Conservation (phyloP, 176 grass and related monocot species). For the Thalia dealbata region DNA sequence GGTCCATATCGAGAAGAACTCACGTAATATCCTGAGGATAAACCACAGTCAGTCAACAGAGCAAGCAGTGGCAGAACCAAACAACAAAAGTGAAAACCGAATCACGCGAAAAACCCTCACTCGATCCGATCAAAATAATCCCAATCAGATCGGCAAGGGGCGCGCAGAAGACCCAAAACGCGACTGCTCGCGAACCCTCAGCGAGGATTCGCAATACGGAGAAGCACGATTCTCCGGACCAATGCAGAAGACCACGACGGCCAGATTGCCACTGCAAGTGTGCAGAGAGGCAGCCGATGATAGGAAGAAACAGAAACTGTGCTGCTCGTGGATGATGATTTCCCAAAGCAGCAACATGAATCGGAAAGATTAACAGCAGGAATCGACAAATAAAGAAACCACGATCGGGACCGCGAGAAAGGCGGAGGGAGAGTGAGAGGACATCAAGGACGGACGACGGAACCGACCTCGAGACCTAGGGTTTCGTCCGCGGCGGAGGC, state of each 20-base stretch:
- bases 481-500: neutral
- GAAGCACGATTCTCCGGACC: neutral
- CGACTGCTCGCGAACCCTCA: neutral
- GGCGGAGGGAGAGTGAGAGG: neutral
- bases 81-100: neutral
- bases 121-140: neutral
- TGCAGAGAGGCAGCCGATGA: neutral
- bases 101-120: neutral
- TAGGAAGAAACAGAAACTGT: neutral
- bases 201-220: neutral
- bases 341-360: neutral
- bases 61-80: neutral
- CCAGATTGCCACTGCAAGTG: neutral
- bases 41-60: neutral
- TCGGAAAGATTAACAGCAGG: neutral
- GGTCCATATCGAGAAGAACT: neutral
- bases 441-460: neutral
- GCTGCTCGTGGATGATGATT: neutral
- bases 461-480: neutral
- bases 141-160: neutral
- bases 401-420: neutral
- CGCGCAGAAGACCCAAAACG: neutral
- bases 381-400: neutral
- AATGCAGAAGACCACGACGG: neutral
- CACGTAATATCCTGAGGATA: neutral